Conservation (phyloP, 2,329 filamentous ascomycete species). For the Plectosphaerella sp. region DNA sequence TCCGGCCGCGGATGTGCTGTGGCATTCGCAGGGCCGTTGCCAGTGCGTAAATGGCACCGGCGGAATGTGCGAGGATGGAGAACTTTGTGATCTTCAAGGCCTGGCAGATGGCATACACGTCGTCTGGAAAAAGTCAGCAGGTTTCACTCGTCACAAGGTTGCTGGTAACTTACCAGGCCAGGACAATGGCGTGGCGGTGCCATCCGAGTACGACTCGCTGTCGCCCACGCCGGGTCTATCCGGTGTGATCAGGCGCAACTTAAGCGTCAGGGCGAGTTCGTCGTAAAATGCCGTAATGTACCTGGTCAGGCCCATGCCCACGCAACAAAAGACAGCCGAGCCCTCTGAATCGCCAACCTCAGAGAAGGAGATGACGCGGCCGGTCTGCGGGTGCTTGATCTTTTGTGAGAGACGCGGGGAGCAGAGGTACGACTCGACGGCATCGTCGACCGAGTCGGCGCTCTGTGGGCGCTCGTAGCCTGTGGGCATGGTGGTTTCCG, state of each 20-base stretch:
- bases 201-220: constrained; percentile 79
- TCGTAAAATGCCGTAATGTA: constrained; percentile 98
- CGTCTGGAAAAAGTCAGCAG: constrained; percentile 42
- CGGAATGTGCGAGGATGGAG: constrained; percentile 91
- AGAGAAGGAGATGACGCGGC: constrained; percentile 87
- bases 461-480: constrained; percentile 72
- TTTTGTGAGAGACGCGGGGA: constrained; percentile 84
- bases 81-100: constrained; percentile 91
- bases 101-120: constrained; percentile 92
- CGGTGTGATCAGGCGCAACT: constrained; percentile 84
- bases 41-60: constrained; percentile 94
- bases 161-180: constrained; percentile 72
- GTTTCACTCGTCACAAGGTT: neutral
- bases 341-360: constrained; percentile 93
- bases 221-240: constrained; percentile 92
- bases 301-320: constrained; percentile 94
- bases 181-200: constrained; percentile 78
- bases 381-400: constrained; percentile 79
- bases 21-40: constrained; percentile 94
- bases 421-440: constrained; percentile 78
- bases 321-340: constrained; percentile 90
- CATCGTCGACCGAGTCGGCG: constrained; percentile 82
- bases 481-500: constrained; percentile 31
- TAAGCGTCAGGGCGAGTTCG: constrained; percentile 83
- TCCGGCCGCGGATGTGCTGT: constrained; percentile 88